Base-by-base conservation (phyloP, 2,329 filamentous ascomycete genomes). In the Phoma sp. region DNA sequence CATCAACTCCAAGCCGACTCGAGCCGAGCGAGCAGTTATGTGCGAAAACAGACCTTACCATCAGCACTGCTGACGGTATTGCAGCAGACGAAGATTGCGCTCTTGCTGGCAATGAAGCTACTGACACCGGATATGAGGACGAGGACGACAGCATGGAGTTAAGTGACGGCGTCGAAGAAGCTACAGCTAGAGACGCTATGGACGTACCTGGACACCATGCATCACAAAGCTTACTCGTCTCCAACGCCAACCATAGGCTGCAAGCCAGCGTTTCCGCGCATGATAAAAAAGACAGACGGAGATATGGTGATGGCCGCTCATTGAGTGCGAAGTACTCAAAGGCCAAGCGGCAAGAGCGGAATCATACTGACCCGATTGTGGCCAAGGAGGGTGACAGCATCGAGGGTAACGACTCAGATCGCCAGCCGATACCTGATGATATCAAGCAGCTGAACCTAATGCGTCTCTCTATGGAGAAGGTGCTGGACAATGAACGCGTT, bases 61-160 rank as follows among this genome's bases (percentile, higher is more conserved):
- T n/a, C 29, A 29, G n/a, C 17, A 32, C 15, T 3, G 19, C 22
- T 8, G 25, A 50, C 12, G 15, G 36, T 4, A 4, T 8, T 7
- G 3, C 10, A 1, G 35, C 17, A 4, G 3, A 38, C 1, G 40
- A 52, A 8, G 25, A 24, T 8, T 36, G 35, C 9, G 40, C 39
- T 4, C 36, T 33, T 4, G n/a, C 33, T 12, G 43, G 54, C 15
- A 50, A 57, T 27, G 60, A 67, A 46, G 29, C 19, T 17, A 39
- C 57, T 2, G 50, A 46, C 25, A 19, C 46, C 5, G 62, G 60
- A 1, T 65, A 67, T 24, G 55, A 58, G 38, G 64, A 64, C 12
- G 57, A 63, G n/a, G 50, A 63, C 22, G 55, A 56, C 12, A 63
- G 58, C 29, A 63, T 63, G 63, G 58, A 63, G 32, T 13, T 59